Percentiles rank a stretch among this genome's conserved stretches.
These are phyloP conservation scores for Rhexocercosporidium sp. DNA, from an alignment of 2,329 filamentous ascomycete genomes.

Conservation along the genomic window DNA sequence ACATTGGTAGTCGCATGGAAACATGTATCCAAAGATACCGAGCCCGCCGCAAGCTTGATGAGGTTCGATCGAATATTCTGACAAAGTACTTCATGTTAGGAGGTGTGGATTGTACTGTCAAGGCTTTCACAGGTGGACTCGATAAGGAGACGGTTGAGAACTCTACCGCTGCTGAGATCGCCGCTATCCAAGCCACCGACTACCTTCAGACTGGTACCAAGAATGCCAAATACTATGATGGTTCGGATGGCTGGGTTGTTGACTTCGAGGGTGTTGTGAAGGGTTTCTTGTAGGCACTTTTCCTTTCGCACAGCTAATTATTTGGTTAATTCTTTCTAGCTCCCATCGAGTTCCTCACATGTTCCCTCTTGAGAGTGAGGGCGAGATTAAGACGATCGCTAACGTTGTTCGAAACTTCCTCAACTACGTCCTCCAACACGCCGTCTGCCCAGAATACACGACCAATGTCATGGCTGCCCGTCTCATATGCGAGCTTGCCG, in stretches of 20 bases:
- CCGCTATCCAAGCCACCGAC: constrained; percentile 67
- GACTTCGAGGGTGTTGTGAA: constrained; percentile 81
- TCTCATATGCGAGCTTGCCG: constrained; percentile 68
- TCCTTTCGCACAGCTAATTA: neutral
- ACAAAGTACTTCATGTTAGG: constrained; percentile 82
- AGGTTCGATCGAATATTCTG: constrained; percentile 68
- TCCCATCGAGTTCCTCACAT: constrained; percentile 61
- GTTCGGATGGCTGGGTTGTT: constrained; percentile 69
- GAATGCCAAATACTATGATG: constrained; percentile 55
- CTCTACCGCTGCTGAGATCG: constrained; percentile 67
- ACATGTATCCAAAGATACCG: constrained; percentile 84
- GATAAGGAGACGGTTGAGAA: constrained; percentile 64
- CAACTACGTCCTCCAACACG: constrained; percentile 82
- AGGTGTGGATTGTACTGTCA: constrained; percentile 68
- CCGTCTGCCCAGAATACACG: constrained; percentile 82
- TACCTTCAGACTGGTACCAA: constrained; percentile 52
- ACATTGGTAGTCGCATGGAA: constrained; percentile 69
- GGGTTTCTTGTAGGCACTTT: constrained; percentile 71
- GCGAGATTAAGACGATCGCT: constrained; percentile 63
- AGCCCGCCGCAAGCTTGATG: constrained; percentile 74
- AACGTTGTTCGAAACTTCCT: constrained; percentile 83
- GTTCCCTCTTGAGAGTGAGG: constrained; percentile 58
- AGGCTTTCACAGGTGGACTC: constrained; percentile 66
- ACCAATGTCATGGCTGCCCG: constrained; percentile 70
- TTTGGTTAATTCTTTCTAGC: constrained; percentile 43